Evolutionary conservation across 495 filamentous ascomycete genomes (phyloP).

Genomic region (Cercophora scortea): DNA sequence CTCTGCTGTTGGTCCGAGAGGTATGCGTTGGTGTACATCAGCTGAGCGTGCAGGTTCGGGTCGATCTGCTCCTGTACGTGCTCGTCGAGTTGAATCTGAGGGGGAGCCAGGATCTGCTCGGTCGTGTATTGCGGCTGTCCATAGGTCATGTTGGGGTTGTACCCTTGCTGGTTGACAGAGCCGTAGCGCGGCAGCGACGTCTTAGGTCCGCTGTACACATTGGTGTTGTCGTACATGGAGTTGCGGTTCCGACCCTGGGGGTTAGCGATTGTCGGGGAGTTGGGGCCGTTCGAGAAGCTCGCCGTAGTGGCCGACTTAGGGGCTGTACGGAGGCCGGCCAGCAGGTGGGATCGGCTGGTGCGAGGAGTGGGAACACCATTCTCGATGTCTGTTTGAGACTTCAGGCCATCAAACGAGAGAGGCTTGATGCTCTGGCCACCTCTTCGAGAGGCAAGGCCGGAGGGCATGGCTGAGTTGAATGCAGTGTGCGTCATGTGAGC

Average conservation of each 20-base stretch:
- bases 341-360: slow-evolving; percentile 88
- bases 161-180: slow-evolving; percentile 26
- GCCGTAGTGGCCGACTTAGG: slow-evolving; percentile 71
- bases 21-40: slow-evolving; percentile 78
- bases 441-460: slow-evolving; percentile 73
- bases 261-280: slow-evolving; percentile 40
- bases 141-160: slow-evolving; percentile 21
- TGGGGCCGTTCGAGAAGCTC: slow-evolving; percentile 60
- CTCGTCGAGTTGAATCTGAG: slow-evolving; percentile 63
- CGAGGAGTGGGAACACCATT: slow-evolving; percentile 67
- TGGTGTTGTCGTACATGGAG: slow-evolving; percentile 39
- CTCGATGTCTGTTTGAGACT: slow-evolving; percentile 37
- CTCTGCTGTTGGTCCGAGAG: slow-evolving; percentile 84
- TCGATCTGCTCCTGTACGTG: slow-evolving; percentile 63
- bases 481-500: slow-evolving; percentile 97
- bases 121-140: slow-evolving; percentile 42
- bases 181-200: slow-evolving; percentile 41
- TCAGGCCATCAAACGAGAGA: slow-evolving; percentile 63
- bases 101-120: slow-evolving; percentile 82
- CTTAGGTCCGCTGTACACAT: slow-evolving; percentile 41
- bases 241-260: slow-evolving; percentile 32
- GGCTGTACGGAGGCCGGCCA: slow-evolving; percentile 87
- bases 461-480: slow-evolving; percentile 62
- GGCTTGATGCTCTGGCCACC: slow-evolving; percentile 80
- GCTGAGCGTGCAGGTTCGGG: slow-evolving; percentile 71